Conservation (phyloP, 108 stramenopile genomes). For the Seminavis robusta region DNA sequence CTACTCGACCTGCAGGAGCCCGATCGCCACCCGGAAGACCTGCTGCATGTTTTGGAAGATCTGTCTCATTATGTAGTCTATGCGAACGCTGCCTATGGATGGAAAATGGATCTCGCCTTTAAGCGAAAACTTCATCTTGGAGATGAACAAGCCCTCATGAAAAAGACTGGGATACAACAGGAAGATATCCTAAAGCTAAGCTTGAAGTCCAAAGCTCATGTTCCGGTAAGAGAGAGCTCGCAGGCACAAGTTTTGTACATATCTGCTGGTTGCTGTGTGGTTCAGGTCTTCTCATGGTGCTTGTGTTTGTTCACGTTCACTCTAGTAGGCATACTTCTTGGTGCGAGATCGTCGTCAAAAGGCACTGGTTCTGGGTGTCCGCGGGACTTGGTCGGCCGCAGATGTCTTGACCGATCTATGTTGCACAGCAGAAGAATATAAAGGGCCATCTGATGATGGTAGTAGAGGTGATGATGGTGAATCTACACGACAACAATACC, state of each 20-base stretch:
- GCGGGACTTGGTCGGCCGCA: conserved; percentile 63
- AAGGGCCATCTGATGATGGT: conserved; percentile 2
- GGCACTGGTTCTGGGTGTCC: conserved; percentile 51
- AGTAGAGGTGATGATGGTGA: background rate
- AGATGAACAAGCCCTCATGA: conserved; percentile 36
- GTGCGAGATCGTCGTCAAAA: conserved; percentile 37
- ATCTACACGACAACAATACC: background rate
- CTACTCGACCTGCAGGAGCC: background rate
- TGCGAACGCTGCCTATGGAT: conserved; percentile 71
- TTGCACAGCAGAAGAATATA: conserved; percentile 42
- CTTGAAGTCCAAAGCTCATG: conserved; percentile 51
- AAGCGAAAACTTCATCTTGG: conserved; percentile 51
- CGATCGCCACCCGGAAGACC: conserved; percentile 2
- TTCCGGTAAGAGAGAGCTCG: conserved; percentile 32
- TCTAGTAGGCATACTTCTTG: too few species aligned
- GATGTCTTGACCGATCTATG: conserved; percentile 76
- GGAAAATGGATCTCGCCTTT: conserved; percentile 55
- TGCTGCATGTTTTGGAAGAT: conserved; percentile 33
- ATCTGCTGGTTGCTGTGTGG: too few species aligned
- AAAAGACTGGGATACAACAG: conserved; percentile 40
- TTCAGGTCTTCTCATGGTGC: too few species aligned
- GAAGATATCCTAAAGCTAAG: conserved; percentile 41
- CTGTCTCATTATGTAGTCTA: conserved; percentile 54
- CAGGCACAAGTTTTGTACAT: too few species aligned
- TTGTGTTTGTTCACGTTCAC: too few species aligned